Conservation (phyloP, 352 stramenopile species). For the Pythium aquatile region DNA sequence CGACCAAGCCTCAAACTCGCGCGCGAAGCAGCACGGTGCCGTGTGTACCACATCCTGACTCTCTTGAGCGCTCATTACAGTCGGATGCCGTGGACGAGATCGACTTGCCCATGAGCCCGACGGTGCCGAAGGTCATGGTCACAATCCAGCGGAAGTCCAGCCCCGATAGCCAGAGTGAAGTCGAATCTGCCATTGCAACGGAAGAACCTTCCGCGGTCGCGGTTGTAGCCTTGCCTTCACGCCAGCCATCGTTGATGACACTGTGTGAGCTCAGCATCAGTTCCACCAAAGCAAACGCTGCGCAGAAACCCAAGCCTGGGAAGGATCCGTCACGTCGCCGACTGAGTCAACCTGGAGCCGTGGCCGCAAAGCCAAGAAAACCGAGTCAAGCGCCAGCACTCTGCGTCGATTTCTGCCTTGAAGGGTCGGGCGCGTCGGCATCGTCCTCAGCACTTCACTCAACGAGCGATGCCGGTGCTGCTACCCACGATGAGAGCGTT, state of each 20-base stretch:
- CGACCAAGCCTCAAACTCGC: background rate
- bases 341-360: background rate
- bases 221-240: background rate
- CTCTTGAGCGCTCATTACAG: background rate
- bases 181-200: background rate
- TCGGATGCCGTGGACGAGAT: background rate
- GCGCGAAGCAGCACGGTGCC: background rate
- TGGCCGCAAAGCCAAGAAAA: background rate
- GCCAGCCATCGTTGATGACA: background rate
- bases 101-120: conserved; percentile 4
- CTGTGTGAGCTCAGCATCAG: background rate
- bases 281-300: background rate
- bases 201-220: background rate
- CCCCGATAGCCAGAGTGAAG: background rate
- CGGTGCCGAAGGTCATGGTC: conserved; percentile 19
- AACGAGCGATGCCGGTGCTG: background rate
- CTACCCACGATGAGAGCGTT: background rate
- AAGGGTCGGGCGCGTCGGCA: conserved; percentile 3
- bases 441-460: background rate
- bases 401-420: conserved; percentile 11
- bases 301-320: background rate
- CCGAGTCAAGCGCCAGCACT: background rate
- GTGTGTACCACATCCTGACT: background rate
- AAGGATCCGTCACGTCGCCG: conserved; percentile 5
- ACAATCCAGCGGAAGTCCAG: conserved; percentile 22